Base-by-base conservation (phyloP, 2,329 filamentous ascomycete species). In the Colletotrichum trifolii region DNA sequence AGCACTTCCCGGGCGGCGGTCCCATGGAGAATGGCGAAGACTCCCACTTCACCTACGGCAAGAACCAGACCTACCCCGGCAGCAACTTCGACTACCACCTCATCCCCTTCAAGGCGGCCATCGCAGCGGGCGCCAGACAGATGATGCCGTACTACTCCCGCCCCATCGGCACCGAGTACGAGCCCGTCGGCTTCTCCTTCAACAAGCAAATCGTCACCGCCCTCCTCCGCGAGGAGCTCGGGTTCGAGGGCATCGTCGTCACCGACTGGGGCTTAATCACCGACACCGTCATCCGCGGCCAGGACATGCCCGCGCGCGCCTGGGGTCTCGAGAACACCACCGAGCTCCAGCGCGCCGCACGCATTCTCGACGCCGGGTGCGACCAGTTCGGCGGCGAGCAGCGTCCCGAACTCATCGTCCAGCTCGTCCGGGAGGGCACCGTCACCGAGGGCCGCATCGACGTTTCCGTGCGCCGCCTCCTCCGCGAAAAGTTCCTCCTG, bases 261-360 rank as follows among this genome's bases (percentile, higher is more conserved):
- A 83, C 80, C 0, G 84, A 86, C 64, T 86, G 84, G 84, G 82
- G 83, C 1, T 75, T 86, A 4, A 76, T 86, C 25, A 85, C 83
- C 0, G 81, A 84, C 49, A 69, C 70, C 0, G 64, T 72, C 1
- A 79, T 84, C 36, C 35, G 68, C 0, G 82, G 81, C 2, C 78
- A 83, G 68, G 73, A 79, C 39, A 79, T 83, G 77, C 80, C 79
- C 0, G 81, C 82, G 0, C 77, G 82, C 10, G 81, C 81, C 3
- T 86, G 84, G 83, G 84, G 83, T 1, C 76, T 81, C 1, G 83
- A 86, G 66, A 70, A 79, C 54, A 71, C 82, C 2, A 79, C 70
- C 17, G 80, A 77, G 60, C 68, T 79, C 2, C 74, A 85, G 64
- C 75, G 82, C 8, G 77, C 72, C 4, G 75, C 71, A 13, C 80